Evolutionary conservation across 352 stramenopile genomes (phyloP), one percentile per base, ranked within the genome.

Genomic region (Globisporangium emineosum): DNA sequence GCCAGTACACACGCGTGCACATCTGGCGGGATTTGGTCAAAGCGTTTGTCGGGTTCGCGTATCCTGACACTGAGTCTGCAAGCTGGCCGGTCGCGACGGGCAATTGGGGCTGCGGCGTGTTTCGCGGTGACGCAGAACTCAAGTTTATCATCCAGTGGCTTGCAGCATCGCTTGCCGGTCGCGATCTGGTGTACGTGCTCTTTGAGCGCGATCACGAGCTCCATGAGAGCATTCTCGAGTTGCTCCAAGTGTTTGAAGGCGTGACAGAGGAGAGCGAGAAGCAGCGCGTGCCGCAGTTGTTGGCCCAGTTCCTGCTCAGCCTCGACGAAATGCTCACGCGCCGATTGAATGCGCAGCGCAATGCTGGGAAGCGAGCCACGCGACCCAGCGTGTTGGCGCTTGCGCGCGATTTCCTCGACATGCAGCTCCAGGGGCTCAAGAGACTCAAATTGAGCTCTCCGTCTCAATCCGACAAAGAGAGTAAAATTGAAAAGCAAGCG

Each of bases 131-230:
- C 53, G 69, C 79, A 3, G 81, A 93, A 62, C 69, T 93, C 9
- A 95, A 93, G 65, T 88, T 93, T 68, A 21, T 93, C 19, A 79
- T 95, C 58, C 85, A 95, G 62, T 93, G 86, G 86, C 62, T 95
- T 3, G 84, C 86, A 6, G 84, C 85, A 12, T 89, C 84, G 4
- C 65, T 90, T 6, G 54, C 68, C 30, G 57, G 66, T 9, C 75
- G 81, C 2, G 64, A 79, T 2, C 55, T 93, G 33, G 71, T 86
- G 25, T 91, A 91, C 40, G 79, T 88, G 59, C 66, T 88, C 13
- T 84, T 90, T 51, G 76, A 85, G 25, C 59, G 72, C 30, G 71
- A 79, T 42, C 42, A 71, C 42, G 67, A 79, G 42, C 66, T 90
- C 1, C 66, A 84, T 49, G 62, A 55, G 21, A 85, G 79, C 43